Percentiles rank a stretch among this genome's conserved stretches.
These are phyloP conservation scores for Rhizopogon vinicolor DNA, from an alignment of 768 basidiomycete genomes.

Conservation along the genomic window DNA sequence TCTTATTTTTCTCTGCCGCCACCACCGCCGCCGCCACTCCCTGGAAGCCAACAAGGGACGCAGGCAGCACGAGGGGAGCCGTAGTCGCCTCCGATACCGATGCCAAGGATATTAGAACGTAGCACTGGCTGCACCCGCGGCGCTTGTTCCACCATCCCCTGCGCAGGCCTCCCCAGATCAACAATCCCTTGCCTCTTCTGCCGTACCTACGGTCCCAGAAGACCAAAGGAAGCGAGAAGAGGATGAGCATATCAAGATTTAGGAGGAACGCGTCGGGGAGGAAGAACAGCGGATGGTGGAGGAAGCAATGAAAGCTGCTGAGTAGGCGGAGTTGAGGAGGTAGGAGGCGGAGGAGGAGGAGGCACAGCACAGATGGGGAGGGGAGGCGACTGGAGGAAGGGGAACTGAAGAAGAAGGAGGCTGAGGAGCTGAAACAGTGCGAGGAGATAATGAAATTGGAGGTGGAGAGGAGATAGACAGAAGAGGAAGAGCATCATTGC, in stretches of 20 bases:
- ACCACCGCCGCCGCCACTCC: too few relatives aligned
- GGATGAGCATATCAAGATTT: constrained; percentile 35
- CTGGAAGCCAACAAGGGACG: too few relatives aligned
- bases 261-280: constrained; percentile 22
- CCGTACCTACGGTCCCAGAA: constrained; percentile 15
- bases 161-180: constrained; percentile 1
- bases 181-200: constrained; percentile 7
- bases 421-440: too few relatives aligned
- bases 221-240: constrained; percentile 42
- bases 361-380: constrained; percentile 16
- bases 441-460: too few relatives aligned
- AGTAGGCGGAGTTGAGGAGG: constrained; percentile 8
- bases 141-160: not conserved
- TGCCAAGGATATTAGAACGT: too few relatives aligned
- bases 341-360: constrained; percentile 13
- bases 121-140: not conserved
- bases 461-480: too few relatives aligned
- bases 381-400: constrained; percentile 22
- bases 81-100: too few relatives aligned
- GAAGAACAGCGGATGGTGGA: constrained; percentile 15
- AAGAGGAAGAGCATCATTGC: too few relatives aligned
- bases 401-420: constrained; percentile 8
- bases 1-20: constrained; percentile 2
- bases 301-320: constrained; percentile 17
- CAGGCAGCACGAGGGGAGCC: too few relatives aligned